Evolutionary conservation across 768 basidiomycete genomes (phyloP).

Genomic region (Pleurotus platypus): DNA sequence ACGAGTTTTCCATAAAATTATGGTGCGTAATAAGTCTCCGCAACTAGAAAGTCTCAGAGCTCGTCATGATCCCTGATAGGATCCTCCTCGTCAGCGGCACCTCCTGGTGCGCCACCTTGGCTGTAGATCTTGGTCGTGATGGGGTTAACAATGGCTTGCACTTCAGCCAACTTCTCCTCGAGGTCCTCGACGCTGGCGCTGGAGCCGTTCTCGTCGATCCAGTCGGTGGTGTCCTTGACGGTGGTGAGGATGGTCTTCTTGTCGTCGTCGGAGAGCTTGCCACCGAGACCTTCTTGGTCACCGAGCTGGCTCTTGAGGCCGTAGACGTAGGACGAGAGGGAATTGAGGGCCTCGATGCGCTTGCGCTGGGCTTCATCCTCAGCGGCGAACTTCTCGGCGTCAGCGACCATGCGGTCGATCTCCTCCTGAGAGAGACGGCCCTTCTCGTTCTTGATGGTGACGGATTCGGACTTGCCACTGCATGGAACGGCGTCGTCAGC

Average conservation of each 20-base stretch:
- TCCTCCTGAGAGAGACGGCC: conserved; percentile 87
- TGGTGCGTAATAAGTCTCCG: not conserved
- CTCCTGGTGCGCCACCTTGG: conserved; percentile 27
- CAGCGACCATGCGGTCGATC: conserved; percentile 93
- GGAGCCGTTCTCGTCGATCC: conserved; percentile 84
- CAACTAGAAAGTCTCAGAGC: conserved; percentile 25
- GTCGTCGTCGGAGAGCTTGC: conserved; percentile 78
- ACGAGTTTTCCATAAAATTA: conserved; percentile 1
- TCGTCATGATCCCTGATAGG: conserved; percentile 42
- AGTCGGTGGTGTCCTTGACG: conserved; percentile 87
- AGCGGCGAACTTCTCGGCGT: conserved; percentile 86
- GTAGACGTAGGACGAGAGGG: conserved; percentile 78
- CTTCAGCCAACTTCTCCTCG: conserved; percentile 85
- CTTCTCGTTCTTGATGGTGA: conserved; percentile 96
- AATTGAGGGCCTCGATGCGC: conserved; percentile 83
- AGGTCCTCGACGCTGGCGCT: conserved; percentile 81
- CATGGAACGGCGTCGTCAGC: not conserved
- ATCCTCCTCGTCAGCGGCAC: conserved; percentile 32
- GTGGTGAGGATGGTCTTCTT: conserved; percentile 78
- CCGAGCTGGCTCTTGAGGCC: conserved; percentile 83
- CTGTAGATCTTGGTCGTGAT: conserved; percentile 82
- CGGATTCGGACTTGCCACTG: conserved; percentile 82
- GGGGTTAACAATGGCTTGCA: conserved; percentile 74
- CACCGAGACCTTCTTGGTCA: conserved; percentile 88
- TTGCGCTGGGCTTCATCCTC: conserved; percentile 68